These are phyloP conservation scores for Pleurotus giganteus DNA, from an alignment of 768 basidiomycete species.

Conservation along the genomic window DNA sequence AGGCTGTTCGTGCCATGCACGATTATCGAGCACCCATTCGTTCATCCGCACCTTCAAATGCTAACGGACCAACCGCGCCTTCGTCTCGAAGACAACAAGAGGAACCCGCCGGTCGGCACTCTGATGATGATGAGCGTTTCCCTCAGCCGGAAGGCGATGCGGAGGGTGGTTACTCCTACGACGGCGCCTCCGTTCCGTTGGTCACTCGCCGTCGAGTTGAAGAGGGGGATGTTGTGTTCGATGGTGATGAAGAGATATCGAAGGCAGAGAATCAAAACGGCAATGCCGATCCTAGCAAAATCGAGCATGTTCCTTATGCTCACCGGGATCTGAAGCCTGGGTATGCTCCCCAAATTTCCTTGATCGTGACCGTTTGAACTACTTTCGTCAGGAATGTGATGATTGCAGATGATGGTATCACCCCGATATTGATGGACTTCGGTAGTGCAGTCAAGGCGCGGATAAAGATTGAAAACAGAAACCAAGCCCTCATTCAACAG, in stretches of 20 bases:
- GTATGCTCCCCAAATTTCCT: slow-evolving; percentile 44
- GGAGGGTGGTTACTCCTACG: slow-evolving; percentile 76
- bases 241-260: slow-evolving; percentile 72
- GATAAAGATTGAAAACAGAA: slow-evolving; percentile 75
- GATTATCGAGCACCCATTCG: slow-evolving; percentile 64
- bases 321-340: slow-evolving; percentile 97
- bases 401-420: slow-evolving; percentile 87
- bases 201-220: slow-evolving; percentile 52
- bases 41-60: slow-evolving; percentile 15
- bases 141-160: slow-evolving; percentile 74
- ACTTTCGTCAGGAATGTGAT: slow-evolving; percentile 72
- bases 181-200: slow-evolving; percentile 53
- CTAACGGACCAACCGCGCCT: slow-evolving; percentile 18
- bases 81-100: slow-evolving; percentile 13
- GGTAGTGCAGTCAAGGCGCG: slow-evolving; percentile 89
- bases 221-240: slow-evolving; percentile 67
- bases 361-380: background rate
- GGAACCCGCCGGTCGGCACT: slow-evolving; percentile 26
- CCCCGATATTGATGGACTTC: slow-evolving; percentile 97
- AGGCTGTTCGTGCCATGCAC: slow-evolving; percentile 94
- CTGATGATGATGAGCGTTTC: slow-evolving; percentile 68
- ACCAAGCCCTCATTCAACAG: slow-evolving; percentile 88
- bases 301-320: slow-evolving; percentile 84
- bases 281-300: slow-evolving; percentile 27
- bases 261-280: slow-evolving; percentile 38